Evolutionary conservation across 345 rosid genomes (phyloP).

Genomic region (Raphanus sativus): DNA sequence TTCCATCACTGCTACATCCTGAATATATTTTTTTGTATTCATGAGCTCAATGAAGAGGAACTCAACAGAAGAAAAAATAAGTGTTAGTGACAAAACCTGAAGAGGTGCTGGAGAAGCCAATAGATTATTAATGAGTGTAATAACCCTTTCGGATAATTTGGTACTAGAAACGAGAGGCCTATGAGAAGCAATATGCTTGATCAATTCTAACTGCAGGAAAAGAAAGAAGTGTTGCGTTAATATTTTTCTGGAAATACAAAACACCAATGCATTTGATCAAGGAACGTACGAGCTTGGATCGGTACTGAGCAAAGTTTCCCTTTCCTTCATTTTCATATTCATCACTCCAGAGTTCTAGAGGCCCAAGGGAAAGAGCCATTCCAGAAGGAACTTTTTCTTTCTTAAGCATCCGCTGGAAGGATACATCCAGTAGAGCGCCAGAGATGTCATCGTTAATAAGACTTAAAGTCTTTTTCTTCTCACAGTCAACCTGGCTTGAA

Average conservation of each 20-base stretch:
- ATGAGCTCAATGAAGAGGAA: slow-evolving; percentile 38
- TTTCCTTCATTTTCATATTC: slow-evolving; percentile 63
- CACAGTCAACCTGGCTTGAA: slow-evolving; percentile 54
- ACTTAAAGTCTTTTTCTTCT: slow-evolving; percentile 58
- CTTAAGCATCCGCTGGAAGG: slow-evolving; percentile 76
- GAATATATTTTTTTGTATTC: slow-evolving; percentile 23
- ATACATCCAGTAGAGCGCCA: slow-evolving; percentile 58
- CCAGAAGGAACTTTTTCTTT: slow-evolving; percentile 66
- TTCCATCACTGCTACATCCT: slow-evolving; percentile 84
- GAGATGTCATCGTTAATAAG: slow-evolving; percentile 60
- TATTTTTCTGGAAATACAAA: not conserved
- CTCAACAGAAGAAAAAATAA: not conserved
- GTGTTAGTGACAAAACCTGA: slow-evolving; percentile 53
- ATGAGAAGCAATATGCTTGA: slow-evolving; percentile 59
- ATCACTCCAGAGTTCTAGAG: slow-evolving; percentile 87
- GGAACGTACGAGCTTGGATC: slow-evolving; percentile 68
- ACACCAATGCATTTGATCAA: slow-evolving; percentile 10
- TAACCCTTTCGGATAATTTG: slow-evolving; percentile 64
- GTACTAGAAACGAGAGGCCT: slow-evolving; percentile 66
- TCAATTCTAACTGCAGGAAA: slow-evolving; percentile 64
- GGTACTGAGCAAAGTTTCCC: slow-evolving; percentile 84
- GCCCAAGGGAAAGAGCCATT: slow-evolving; percentile 48
- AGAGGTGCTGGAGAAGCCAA: slow-evolving; percentile 53
- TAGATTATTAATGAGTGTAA: slow-evolving; percentile 52
- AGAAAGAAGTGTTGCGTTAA: slow-evolving; percentile 2